phyloP scores from a whole-genome alignment of 306 rosid species.

The Sphenostylis stenocarpa region DNA sequence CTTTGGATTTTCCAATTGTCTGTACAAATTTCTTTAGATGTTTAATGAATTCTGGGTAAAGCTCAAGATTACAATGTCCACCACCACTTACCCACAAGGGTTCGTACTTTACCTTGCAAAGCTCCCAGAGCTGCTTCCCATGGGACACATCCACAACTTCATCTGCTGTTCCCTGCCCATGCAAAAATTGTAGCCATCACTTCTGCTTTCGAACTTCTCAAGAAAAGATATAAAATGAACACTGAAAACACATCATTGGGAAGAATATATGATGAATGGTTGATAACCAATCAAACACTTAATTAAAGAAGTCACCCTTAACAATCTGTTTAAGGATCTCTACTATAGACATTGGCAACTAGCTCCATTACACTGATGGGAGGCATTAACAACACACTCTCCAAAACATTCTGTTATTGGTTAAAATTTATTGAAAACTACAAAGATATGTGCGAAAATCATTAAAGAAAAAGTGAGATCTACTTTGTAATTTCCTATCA shows the following conservation, averaged over 20 bases:
- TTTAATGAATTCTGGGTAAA: conserved; percentile 86
- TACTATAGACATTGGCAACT: too few relatives aligned
- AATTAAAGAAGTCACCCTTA: too few relatives aligned
- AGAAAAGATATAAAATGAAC: neutral
- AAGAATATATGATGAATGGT: neutral
- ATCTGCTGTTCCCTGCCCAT: conserved; percentile 84
- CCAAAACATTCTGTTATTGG: neutral
- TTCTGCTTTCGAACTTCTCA: neutral
- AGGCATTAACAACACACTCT: neutral
- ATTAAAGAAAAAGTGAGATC: neutral
- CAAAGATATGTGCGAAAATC: neutral
- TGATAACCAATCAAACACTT: too few relatives aligned
- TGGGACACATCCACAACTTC: conserved; percentile 92
- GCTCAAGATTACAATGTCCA: conserved; percentile 92
- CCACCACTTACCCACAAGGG: conserved; percentile 96
- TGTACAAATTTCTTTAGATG: conserved; percentile 96
- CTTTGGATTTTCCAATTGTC: conserved; percentile 71
- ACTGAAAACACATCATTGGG: neutral
- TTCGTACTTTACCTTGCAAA: conserved; percentile 80
- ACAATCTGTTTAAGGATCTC: too few relatives aligned
- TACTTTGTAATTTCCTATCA: neutral
- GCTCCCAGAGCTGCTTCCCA: conserved; percentile 93
- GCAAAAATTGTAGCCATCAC: conserved; percentile 3
- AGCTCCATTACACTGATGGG: too few relatives aligned
- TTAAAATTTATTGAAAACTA: neutral